A percentile compares a stretch with the other conserved stretches of the same genome.
Evolutionary conservation across 768 basidiomycete species (phyloP).

Genomic region (Artomyces pyxidatus): DNA sequence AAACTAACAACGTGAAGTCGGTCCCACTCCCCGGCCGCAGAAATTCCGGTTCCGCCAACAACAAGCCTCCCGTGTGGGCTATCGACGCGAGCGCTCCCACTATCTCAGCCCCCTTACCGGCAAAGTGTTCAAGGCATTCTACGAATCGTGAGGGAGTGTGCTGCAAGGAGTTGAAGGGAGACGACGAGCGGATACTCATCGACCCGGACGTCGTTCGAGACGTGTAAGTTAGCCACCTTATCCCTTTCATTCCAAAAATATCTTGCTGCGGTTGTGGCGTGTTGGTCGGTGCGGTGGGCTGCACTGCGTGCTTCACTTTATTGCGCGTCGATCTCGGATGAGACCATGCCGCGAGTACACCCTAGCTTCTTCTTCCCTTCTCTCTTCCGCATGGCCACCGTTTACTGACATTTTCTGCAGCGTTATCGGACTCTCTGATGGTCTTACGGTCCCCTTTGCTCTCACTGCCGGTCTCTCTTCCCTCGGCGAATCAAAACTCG

Average conservation of each 20-base stretch:
- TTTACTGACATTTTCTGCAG: slow-evolving; percentile 28
- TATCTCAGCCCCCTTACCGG: slow-evolving; percentile 36
- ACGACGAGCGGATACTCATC: slow-evolving; percentile 73
- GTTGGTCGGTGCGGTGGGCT: not conserved
- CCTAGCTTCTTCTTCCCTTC: not conserved
- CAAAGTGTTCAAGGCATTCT: slow-evolving; percentile 50
- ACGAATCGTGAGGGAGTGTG: slow-evolving; percentile 58
- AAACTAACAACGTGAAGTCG: not conserved
- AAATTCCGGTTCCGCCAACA: slow-evolving; percentile 5
- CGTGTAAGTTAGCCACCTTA: slow-evolving; percentile 43
- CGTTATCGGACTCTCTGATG: slow-evolving; percentile 86
- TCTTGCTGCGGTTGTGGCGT: not conserved
- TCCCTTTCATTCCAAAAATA: not conserved
- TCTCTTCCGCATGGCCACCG: not conserved
- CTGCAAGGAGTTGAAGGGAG: slow-evolving; percentile 79
- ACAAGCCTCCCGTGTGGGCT: slow-evolving; percentile 58
- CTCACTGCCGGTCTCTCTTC: slow-evolving; percentile 84
- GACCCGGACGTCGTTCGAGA: slow-evolving; percentile 86
- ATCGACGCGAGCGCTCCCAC: slow-evolving; percentile 36
- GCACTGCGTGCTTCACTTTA: not conserved
- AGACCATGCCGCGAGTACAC: not conserved
- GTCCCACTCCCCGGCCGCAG: slow-evolving; percentile 5
- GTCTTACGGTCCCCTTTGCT: slow-evolving; percentile 88
- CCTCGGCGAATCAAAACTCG: slow-evolving; percentile 83
- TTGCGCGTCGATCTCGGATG: not conserved